Base-by-base conservation (phyloP, 2,329 filamentous ascomycete genomes). In the Exophiala sideris region DNA sequence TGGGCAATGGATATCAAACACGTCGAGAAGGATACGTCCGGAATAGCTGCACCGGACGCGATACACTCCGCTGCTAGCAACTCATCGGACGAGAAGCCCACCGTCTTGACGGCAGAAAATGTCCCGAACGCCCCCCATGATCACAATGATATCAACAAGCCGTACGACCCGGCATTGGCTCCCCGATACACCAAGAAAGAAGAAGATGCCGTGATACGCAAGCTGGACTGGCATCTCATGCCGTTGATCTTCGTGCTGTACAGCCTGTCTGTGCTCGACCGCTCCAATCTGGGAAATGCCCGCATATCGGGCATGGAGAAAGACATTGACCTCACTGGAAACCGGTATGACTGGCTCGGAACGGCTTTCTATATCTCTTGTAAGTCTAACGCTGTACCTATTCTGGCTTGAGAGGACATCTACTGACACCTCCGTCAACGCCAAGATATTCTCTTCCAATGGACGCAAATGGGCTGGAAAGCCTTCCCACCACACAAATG, bases 291-390 rank as follows among this genome's bases (percentile, higher is more conserved):
- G 46, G 76, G 78, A 48, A 81, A 81, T 71, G 79, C 79, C 1
- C 71, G 73, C 57, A 78, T 79, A 41, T 77, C 79, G 1, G 79
- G 79, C 35, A 80, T 82, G 77, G 58, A 70, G 48, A 65, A 75
- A 41, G 76, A 79, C 24, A 71, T 83, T 12, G 52, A 73, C 8
- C 68, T 83, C 14, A 62, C 66, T n/a, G 71, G 73, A 10, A 67
- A 72, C n/a, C 65, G 69, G 21, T 81, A 80, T 60, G 65, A 74
- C 9, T 78, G 76, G 72, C 72, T 81, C 6, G 65, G 79, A 33
- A 81, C 76, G 0, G 74, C 80, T 34, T 81, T 81, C 64, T 79
- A 79, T 62, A 78, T 79, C 38, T 68, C 73, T 1, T 79, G 78
- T 60, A 71, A 54, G 62, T 59, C 6, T 39, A 46, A 14, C 41